Conservation (phyloP, 176 grass and related monocot genomes). For the Tillandsia fasciculata region DNA sequence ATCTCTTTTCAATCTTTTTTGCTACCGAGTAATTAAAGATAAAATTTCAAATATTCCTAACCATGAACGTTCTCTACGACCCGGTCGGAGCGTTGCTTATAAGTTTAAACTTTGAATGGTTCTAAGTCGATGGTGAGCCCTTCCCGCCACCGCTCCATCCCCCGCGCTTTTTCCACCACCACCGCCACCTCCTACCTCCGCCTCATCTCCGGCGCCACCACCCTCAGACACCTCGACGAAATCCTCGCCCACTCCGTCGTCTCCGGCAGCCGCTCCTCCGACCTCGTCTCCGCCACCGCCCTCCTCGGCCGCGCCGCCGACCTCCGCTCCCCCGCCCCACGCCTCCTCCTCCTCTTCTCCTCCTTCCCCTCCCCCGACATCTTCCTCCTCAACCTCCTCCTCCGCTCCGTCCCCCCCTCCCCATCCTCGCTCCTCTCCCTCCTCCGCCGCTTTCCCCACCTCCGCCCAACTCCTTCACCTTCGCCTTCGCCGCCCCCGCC, state of each 20-base stretch:
- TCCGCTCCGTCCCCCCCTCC: conserved; percentile 15
- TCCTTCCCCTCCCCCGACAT: conserved; percentile 14
- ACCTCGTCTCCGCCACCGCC: conserved; percentile 19
- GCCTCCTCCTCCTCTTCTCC: conserved; percentile 22
- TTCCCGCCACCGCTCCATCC: not conserved
- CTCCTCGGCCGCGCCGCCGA: conserved; percentile 17
- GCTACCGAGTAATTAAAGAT: too few relatives aligned
- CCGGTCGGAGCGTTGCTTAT: not conserved
- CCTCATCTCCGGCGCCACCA: conserved; percentile 7
- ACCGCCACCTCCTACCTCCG: not conserved
- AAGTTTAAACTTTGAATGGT: not conserved
- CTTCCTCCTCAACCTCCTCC: conserved; percentile 23
- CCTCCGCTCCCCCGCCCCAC: conserved; percentile 9
- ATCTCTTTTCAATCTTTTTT: too few relatives aligned
- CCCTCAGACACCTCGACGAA: conserved; percentile 16
- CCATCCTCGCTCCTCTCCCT: not conserved
- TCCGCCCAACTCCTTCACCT: conserved; percentile 6
- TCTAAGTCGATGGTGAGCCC: not conserved
- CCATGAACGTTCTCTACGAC: too few relatives aligned
- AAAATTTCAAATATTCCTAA: too few relatives aligned
- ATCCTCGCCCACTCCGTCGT: conserved; percentile 17
- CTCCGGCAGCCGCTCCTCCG: conserved; percentile 5
- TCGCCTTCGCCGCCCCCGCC: conserved; percentile 9
- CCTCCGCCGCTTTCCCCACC: not conserved
- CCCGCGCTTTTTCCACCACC: not conserved